phyloP scores from a whole-genome alignment of 2,329 filamentous ascomycete species.

The Cladophialophora chaetospira region DNA sequence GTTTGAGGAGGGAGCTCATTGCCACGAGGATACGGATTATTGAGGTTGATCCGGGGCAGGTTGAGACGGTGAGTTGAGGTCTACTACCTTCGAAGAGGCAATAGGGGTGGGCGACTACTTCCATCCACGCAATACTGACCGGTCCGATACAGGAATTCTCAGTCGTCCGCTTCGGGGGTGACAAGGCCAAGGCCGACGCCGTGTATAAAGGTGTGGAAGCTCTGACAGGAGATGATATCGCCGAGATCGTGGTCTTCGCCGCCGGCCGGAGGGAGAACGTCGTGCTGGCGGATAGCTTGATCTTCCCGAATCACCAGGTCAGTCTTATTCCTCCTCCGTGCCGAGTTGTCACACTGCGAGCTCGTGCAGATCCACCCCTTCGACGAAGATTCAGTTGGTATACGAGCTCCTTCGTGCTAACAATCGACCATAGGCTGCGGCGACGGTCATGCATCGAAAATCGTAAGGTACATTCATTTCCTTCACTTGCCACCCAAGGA shows the following conservation, averaged over 20 bases:
- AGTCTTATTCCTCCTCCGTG: background rate
- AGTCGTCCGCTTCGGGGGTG: constrained; percentile 82
- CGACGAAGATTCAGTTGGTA: no score
- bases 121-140: no score
- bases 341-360: no score
- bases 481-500: background rate
- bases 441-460: constrained; percentile 30
- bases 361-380: no score
- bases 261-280: constrained; percentile 86
- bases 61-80: constrained; percentile 65
- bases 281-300: constrained; percentile 80
- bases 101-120: no score
- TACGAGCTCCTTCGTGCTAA: background rate
- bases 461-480: constrained; percentile 9
- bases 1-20: constrained; percentile 79
- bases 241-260: constrained; percentile 84
- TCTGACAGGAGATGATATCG: constrained; percentile 85
- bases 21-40: constrained; percentile 79
- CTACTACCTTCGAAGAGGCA: background rate
- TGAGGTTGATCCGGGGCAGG: constrained; percentile 86
- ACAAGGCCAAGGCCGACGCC: constrained; percentile 84
- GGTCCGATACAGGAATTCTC: constrained; percentile 68
- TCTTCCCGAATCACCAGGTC: constrained; percentile 83
- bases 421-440: constrained; percentile 34
- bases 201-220: constrained; percentile 75